These are phyloP conservation scores for Verticillium longisporum DNA, from an alignment of 2,329 filamentous ascomycete species.

Conservation along the genomic window DNA sequence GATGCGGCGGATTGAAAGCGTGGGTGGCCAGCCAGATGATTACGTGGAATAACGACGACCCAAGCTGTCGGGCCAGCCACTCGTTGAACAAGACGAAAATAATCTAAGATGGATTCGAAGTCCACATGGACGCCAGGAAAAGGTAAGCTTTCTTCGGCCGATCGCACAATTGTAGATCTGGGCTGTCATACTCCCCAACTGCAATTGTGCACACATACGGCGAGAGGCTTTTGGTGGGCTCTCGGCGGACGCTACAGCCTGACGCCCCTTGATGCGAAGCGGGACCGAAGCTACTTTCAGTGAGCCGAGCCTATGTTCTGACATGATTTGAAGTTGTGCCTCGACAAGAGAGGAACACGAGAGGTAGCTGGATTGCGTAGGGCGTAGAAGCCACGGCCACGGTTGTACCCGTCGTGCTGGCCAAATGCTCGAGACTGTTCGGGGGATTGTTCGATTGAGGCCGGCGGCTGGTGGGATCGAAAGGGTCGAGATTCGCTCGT, in stretches of 20 bases:
- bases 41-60: slow-evolving; percentile 3
- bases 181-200: not conserved
- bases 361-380: too few species aligned
- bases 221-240: too few species aligned
- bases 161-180: not conserved
- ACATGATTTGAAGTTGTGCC: too few species aligned
- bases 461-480: not conserved
- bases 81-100: not conserved
- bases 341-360: too few species aligned
- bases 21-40: not conserved
- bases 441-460: not conserved
- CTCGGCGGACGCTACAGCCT: too few species aligned
- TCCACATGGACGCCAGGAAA: not conserved
- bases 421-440: not conserved
- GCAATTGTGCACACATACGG: too few species aligned
- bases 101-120: not conserved
- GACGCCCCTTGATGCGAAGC: too few species aligned
- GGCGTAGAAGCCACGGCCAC: too few species aligned
- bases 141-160: not conserved
- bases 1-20: slow-evolving; percentile 3
- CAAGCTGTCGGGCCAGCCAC: slow-evolving; percentile 5
- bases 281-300: too few species aligned
- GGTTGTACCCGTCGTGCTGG: too few species aligned
- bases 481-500: not conserved
- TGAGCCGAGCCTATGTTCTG: too few species aligned